These are phyloP conservation scores for Monilinia fructicola DNA, from an alignment of 2,329 filamentous ascomycete genomes.

Conservation along the genomic window DNA sequence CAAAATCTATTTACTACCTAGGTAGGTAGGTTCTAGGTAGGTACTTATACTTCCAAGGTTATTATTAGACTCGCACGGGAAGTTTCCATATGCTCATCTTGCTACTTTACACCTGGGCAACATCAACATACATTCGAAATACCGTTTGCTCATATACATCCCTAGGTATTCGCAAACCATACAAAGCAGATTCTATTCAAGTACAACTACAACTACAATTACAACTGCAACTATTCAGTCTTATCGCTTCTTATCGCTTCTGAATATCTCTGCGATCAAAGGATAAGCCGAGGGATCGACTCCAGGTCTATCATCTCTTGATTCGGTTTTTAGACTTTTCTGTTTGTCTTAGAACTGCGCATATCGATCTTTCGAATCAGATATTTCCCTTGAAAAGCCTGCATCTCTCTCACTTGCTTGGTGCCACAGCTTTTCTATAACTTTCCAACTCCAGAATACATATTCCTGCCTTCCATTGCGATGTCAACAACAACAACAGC, in stretches of 20 bases:
- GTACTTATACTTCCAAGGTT: too few species aligned
- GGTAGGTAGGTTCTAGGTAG: too few species aligned
- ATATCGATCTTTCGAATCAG: not conserved
- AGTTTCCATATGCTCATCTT: not conserved
- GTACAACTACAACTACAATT: too few species aligned
- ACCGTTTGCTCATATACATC: not conserved
- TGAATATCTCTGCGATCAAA: not conserved
- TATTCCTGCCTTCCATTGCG: not conserved
- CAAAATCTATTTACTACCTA: not conserved
- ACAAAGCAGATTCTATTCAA: not conserved
- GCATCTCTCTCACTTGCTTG: not conserved
- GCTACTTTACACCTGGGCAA: not conserved
- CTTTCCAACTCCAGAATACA: not conserved
- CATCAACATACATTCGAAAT: not conserved
- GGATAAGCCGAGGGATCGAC: not conserved
- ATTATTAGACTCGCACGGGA: not conserved
- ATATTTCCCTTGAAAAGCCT: not conserved
- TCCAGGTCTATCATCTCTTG: not conserved
- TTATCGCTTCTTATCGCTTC: conserved; percentile 14
- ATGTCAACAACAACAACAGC: conserved; percentile 11
- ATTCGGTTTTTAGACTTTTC: not conserved
- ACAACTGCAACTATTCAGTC: conserved; percentile 12
- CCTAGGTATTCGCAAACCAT: not conserved
- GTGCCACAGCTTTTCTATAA: not conserved
- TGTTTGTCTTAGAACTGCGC: not conserved